Base-by-base conservation (phyloP, 108 stramenopile species). In the Pseudonitzschia pungens region DNA sequence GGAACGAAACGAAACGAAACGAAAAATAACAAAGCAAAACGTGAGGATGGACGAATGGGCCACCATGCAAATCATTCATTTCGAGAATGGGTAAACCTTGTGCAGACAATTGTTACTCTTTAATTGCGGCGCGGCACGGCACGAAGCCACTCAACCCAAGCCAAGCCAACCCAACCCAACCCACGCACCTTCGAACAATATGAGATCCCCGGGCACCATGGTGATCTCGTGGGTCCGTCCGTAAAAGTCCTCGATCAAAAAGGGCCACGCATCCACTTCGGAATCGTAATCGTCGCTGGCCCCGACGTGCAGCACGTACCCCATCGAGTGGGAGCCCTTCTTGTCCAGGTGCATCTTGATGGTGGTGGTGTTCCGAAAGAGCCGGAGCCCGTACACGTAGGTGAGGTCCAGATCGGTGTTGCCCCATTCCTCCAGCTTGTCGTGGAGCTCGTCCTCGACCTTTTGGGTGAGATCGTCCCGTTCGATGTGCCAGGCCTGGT, bases 341-440 rank as follows among this genome's bases (percentile, higher is more conserved):
- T 86, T 84, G 76, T 89, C 88, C 14, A 81, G 31, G 27, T 89
- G 88, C 85, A 89, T 84, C 52, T 76, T 80, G 7, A 89, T 62
- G 67, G 67, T 75, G 63, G 81, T 68, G 27, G 77, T 79, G 72
- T 81, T 81, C n/a, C 79, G 54, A 52, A 86, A 89, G n/a, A 82
- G 74, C 2, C 85, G 77, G 6, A 86, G 59, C 2, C 84, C 87
- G 57, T 85, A 87, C 20, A 78, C 78, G 16, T 74, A 75, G 51
- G 77, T 82, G 24, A 69, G 73, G 26, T 51, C 56, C 24, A 87
- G 73, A n/a, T 77, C 40, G 4, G 53, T 51, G 2, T 62, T 45
- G 2, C 72, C 42, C 78, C 80, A 85, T 2, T 78, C 84, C 74
- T 85, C 84, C 20, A 63, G 40, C 20, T 33, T 33, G 40, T 41